A percentile compares a stretch with the other conserved stretches of the same genome.
phyloP scores from a whole-genome alignment of 2,329 filamentous ascomycete genomes.

The Stagonosporopsis cucurbitacearum region DNA sequence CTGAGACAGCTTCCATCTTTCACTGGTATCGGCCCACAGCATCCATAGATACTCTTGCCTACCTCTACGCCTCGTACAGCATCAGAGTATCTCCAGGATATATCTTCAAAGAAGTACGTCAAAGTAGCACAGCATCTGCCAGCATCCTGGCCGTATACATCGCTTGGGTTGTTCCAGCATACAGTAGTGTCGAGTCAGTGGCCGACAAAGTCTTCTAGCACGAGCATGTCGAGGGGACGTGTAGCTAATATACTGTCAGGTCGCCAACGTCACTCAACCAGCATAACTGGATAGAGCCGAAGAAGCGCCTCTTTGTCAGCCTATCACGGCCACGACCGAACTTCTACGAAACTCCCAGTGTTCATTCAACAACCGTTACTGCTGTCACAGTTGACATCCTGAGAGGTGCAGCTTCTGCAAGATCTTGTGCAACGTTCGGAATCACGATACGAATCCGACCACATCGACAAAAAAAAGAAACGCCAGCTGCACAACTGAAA shows the following conservation, averaged over 20 bases:
- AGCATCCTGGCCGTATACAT: not conserved
- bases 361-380: conserved; percentile 3
- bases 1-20: conserved; percentile 35
- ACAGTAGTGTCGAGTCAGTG: conserved; percentile 16
- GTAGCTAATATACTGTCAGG: conserved; percentile 42
- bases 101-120: conserved; percentile 30
- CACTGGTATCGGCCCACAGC: conserved; percentile 27
- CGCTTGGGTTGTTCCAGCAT: conserved; percentile 5
- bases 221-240: conserved; percentile 29
- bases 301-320: conserved; percentile 21
- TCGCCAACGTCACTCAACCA: conserved; percentile 21
- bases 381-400: not conserved
- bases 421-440: conserved; percentile 18
- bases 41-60: conserved; percentile 20
- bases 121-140: not conserved
- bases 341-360: conserved; percentile 2
- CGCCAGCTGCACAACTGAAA: conserved; percentile 9
- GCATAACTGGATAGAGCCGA: conserved; percentile 16
- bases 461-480: conserved; percentile 10
- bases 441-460: conserved; percentile 4
- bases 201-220: conserved; percentile 1
- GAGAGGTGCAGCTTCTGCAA: conserved; percentile 11
- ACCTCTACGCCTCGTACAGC: conserved; percentile 18
- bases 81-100: not conserved
- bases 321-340: conserved; percentile 17